Conservation (phyloP, 371 early-diverging fungal genomes). For the Haplosporangium sp. region DNA sequence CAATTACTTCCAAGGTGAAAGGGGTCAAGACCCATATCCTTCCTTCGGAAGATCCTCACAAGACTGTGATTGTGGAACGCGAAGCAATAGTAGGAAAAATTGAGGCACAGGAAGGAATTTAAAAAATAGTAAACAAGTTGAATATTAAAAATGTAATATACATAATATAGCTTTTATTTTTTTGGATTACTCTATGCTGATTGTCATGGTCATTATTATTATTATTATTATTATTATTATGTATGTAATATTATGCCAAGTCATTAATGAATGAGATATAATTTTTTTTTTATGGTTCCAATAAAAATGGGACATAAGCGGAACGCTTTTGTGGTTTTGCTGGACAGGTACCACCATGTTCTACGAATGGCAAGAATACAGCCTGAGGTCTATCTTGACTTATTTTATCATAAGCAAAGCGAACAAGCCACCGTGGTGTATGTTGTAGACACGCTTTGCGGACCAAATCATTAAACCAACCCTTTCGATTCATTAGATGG, state of each 20-base stretch:
- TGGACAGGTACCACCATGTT: slow-evolving; percentile 18
- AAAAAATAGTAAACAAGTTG: too few relatives aligned
- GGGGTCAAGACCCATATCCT: slow-evolving; percentile 8
- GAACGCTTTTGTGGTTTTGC: slow-evolving; percentile 28
- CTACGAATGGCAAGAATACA: slow-evolving; percentile 23
- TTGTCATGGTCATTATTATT: too few relatives aligned
- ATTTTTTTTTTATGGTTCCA: neutral
- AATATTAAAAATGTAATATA: too few relatives aligned
- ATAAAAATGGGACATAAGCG: slow-evolving; percentile 9
- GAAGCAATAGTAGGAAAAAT: neutral
- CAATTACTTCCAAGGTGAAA: slow-evolving; percentile 7
- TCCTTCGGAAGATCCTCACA: neutral
- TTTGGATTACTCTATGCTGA: too few relatives aligned
- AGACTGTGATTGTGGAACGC: neutral
- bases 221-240: too few relatives aligned
- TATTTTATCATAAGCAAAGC: slow-evolving; percentile 17
- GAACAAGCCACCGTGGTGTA: slow-evolving; percentile 29
- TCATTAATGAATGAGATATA: neutral
- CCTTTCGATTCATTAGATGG: slow-evolving; percentile 28
- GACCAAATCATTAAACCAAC: slow-evolving; percentile 20
- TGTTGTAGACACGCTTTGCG: slow-evolving; percentile 21
- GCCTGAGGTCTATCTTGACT: slow-evolving; percentile 37
- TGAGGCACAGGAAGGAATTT: too few relatives aligned
- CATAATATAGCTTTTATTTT: neutral
- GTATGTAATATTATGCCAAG: too few relatives aligned